phyloP scores from a whole-genome alignment of 768 basidiomycete genomes.

The Boletus patriciae region DNA sequence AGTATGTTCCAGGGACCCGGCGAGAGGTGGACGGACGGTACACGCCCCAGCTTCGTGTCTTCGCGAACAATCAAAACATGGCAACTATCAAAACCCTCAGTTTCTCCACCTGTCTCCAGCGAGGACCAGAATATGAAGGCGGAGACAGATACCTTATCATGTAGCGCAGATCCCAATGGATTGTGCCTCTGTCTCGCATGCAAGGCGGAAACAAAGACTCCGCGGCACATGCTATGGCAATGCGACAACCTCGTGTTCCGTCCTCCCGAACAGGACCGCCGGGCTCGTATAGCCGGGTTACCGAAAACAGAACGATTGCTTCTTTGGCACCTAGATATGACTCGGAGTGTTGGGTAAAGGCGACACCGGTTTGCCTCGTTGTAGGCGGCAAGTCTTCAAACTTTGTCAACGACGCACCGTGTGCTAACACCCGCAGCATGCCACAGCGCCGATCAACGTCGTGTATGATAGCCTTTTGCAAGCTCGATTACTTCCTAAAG shows the following conservation, averaged over 20 bases:
- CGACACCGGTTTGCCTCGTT: slow-evolving; percentile 1
- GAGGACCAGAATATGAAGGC: not conserved
- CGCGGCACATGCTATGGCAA: not conserved
- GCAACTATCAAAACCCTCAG: not conserved
- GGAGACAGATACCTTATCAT: not conserved
- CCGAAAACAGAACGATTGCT: not conserved
- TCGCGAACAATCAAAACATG: not conserved
- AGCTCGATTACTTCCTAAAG: not conserved
- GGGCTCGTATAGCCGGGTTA: not conserved
- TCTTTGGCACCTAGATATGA: not conserved
- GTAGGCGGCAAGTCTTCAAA: not conserved
- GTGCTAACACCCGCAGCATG: not conserved
- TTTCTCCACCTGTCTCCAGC: slow-evolving; percentile 2
- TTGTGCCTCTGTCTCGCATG: too few relatives aligned
- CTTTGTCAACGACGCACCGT: not conserved
- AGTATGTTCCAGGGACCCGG: slow-evolving; percentile 24
- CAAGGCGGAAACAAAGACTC: not conserved
- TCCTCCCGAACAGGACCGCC: not conserved
- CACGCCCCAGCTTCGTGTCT: slow-evolving; percentile 15
- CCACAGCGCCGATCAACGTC: not conserved
- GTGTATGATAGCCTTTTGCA: not conserved
- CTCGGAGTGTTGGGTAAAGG: not conserved
- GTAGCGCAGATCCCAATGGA: not conserved
- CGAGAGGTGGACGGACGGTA: not conserved
- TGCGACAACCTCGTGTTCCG: slow-evolving; percentile 4